A percentile compares a stretch with the other conserved stretches of the same genome.
These are phyloP conservation scores for Hypoxylon rubiginosum DNA, from an alignment of 2,329 filamentous ascomycete species.

Conservation along the genomic window DNA sequence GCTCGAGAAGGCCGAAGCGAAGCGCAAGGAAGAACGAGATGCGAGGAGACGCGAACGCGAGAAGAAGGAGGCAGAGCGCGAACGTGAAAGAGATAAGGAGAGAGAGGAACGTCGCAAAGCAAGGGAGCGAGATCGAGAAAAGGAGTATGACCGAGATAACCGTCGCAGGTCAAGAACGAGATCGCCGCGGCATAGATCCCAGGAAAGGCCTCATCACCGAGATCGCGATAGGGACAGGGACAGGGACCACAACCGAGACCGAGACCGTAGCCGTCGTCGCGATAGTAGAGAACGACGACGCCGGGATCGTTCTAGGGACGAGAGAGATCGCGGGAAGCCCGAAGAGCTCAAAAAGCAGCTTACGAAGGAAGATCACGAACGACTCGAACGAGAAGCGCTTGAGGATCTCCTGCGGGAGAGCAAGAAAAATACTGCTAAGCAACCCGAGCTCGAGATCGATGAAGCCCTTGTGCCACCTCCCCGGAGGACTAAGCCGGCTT, in stretches of 20 bases:
- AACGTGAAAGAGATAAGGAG: conserved; percentile 65
- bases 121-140: conserved; percentile 55
- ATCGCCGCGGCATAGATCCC: conserved; percentile 49
- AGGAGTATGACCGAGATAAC: conserved; percentile 48
- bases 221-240: conserved; percentile 53
- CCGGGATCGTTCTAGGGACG: conserved; percentile 54
- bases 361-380: conserved; percentile 69
- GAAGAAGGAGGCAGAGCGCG: conserved; percentile 53
- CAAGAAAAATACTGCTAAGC: conserved; percentile 62
- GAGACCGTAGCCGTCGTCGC: conserved; percentile 48
- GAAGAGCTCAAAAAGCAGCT: conserved; percentile 67
- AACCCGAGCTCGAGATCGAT: conserved; percentile 69
- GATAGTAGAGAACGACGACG: conserved; percentile 52
- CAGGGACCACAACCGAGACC: conserved; percentile 49
- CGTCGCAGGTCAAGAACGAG: conserved; percentile 53
- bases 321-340: conserved; percentile 54
- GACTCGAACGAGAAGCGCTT: conserved; percentile 70
- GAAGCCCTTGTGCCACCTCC: conserved; percentile 69
- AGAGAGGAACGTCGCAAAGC: conserved; percentile 65
- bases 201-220: conserved; percentile 50
- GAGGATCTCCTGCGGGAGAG: conserved; percentile 72
- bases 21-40: conserved; percentile 65
- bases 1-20: conserved; percentile 63
- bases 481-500: conserved; percentile 64
- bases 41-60: conserved; percentile 61